These are phyloP conservation scores for Acanthamoeba lenticulata DNA, from an alignment of 208 protist genomes.

Conservation along the genomic window DNA sequence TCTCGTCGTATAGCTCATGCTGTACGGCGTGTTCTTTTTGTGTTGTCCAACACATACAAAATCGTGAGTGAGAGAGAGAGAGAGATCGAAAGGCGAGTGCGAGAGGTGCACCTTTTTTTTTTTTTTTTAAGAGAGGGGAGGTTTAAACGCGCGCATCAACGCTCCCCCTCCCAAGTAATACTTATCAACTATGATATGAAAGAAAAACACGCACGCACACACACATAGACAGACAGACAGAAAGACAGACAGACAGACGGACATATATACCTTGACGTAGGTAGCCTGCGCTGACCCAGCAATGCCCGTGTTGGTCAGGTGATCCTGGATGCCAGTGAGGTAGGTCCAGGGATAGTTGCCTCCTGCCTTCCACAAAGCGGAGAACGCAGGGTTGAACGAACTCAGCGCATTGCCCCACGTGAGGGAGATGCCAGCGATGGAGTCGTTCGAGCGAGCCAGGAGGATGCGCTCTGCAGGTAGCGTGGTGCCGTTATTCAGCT, in stretches of 20 bases:
- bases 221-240: no score
- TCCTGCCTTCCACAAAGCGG: not conserved
- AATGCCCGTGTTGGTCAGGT: not conserved
- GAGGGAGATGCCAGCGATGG: not conserved
- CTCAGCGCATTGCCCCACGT: not conserved
- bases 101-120: no score
- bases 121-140: no score
- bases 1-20: not conserved
- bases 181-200: no score
- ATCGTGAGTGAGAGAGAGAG: no score
- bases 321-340: not conserved
- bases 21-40: not conserved
- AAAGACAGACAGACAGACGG: no score
- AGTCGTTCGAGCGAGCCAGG: not conserved
- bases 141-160: no score
- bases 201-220: no score
- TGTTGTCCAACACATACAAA: no score
- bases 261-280: not conserved
- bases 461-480: not conserved
- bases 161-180: no score
- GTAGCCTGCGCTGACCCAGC: not conserved
- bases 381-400: not conserved
- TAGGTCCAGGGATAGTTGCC: not conserved
- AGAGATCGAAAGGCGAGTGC: no score
- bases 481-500: not conserved